Evolutionary conservation across 768 basidiomycete species (phyloP), one percentile per base, ranked within the genome.

Genomic region (Porphyrellus cyaneotinctus): DNA sequence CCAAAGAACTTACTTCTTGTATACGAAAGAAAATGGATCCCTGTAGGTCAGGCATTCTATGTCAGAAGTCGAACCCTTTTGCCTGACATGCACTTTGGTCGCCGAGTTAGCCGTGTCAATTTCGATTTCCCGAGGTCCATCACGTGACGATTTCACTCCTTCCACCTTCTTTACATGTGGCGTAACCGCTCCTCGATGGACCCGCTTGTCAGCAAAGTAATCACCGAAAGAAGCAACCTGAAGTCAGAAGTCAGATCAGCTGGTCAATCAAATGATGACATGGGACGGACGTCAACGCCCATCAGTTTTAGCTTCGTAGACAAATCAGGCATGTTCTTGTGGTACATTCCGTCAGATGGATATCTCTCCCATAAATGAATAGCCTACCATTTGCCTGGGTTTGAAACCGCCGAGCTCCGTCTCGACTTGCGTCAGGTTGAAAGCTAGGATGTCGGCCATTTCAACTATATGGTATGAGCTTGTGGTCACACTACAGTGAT

Each of bases 391-490:
- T 53, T 72, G 69, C 31, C 79, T 64, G 15, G 71, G 70, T 49
- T 66, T 65, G 61, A 76, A 77, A 0, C 65, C 63, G 18, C 77
- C 76, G 1, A 69, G 56, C 3, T 57, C 64, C 4, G 77, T 78
- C 45, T 75, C 61, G 0, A 75, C 76, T 68, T 82, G 77, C 20
- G 83, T 83, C 9, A 90, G 69, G 68, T 90, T 90, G 74, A 84
- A 87, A 1, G 85, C 73, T 1, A 90, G 72, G 51, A 88, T 81
- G 56, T 85, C 82, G 20, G 87, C 87, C 87, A 88, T 88, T 64
- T 85, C 83, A 39, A 80, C 76, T 76, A 15, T 14, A 31, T 7
- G 4, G 15, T 23, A 23, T 53, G 17, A 53, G 39, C 3, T 0
- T 15, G 33, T 31, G 15, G 6, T 30, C 33, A 10, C 33, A 28